These are phyloP conservation scores for Ciborinia camelliae DNA, from an alignment of 2,329 filamentous ascomycete species.

Conservation along the genomic window DNA sequence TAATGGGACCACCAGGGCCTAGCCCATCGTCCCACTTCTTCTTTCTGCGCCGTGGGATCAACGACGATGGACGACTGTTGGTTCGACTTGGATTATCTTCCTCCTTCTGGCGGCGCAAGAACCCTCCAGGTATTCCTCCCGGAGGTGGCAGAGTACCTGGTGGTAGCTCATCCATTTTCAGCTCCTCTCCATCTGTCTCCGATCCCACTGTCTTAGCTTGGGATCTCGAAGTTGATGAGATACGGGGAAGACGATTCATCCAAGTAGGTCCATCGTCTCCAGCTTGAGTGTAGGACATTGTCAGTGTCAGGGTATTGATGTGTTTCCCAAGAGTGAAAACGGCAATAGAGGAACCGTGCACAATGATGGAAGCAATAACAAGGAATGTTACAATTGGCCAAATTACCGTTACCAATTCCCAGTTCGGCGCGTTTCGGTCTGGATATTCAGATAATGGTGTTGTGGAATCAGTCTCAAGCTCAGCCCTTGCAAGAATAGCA, in stretches of 20 bases:
- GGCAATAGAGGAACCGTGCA: constrained; percentile 96
- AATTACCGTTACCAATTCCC: constrained; percentile 75
- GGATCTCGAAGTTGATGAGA: constrained; percentile 67
- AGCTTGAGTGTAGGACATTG: constrained; percentile 91
- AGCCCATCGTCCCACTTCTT: constrained; percentile 69
- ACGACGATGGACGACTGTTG: constrained; percentile 58
- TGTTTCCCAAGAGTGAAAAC: constrained; percentile 97
- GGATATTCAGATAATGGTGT: constrained; percentile 68
- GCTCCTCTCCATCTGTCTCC: constrained; percentile 65
- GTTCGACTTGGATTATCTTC: constrained; percentile 58
- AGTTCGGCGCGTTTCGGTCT: constrained; percentile 49
- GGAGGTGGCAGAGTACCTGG: constrained; percentile 72
- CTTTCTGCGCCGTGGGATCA: constrained; percentile 57
- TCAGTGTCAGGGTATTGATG: constrained; percentile 93
- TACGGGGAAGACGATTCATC: constrained; percentile 87
- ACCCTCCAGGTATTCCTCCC: constrained; percentile 67
- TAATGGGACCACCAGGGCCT: constrained; percentile 82
- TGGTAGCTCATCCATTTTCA: constrained; percentile 58
- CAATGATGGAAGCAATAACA: constrained; percentile 88
- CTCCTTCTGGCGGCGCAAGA: constrained; percentile 79
- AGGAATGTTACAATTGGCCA: constrained; percentile 96
- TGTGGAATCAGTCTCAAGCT: constrained; percentile 70
- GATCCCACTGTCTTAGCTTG: constrained; percentile 80
- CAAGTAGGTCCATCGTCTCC: constrained; percentile 86
- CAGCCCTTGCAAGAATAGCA: constrained; percentile 87